Percentiles rank a stretch among this genome's conserved stretches.
Conservation (phyloP, 208 protist genomes). For the Leishmania mexicana region DNA sequence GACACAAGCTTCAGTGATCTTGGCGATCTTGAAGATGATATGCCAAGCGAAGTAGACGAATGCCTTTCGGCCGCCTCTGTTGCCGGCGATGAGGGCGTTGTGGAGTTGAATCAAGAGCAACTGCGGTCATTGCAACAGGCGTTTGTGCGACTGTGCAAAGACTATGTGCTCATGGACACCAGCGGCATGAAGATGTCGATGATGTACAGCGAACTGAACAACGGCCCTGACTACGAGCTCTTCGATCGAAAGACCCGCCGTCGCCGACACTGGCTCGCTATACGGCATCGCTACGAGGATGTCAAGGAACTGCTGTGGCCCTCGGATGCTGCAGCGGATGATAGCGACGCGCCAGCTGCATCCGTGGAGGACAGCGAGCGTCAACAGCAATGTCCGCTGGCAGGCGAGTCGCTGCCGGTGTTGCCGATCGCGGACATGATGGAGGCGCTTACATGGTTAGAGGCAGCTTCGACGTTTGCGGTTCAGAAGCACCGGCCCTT, state of each 20-base stretch:
- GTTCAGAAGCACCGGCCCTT: conserved; percentile 68
- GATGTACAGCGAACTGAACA: conserved; percentile 76
- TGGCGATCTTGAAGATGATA: conserved; percentile 79
- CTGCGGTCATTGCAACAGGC: conserved; percentile 38
- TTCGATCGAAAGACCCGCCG: conserved; percentile 80
- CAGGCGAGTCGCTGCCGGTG: neutral
- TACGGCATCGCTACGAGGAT: conserved; percentile 78
- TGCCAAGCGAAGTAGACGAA: conserved; percentile 81
- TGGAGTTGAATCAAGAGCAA: conserved; percentile 25
- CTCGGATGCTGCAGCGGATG: conserved; percentile 6
- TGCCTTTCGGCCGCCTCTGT: conserved; percentile 25
- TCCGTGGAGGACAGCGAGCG: neutral
- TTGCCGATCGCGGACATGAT: conserved; percentile 56
- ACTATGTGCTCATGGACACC: conserved; percentile 89
- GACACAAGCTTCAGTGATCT: conserved; percentile 84
- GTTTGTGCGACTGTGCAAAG: conserved; percentile 69
- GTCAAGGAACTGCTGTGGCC: conserved; percentile 82
- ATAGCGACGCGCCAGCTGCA: neutral
- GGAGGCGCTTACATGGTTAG: conserved; percentile 72
- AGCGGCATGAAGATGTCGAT: conserved; percentile 79
- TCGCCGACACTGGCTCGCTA: conserved; percentile 76
- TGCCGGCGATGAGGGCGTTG: conserved; percentile 6
- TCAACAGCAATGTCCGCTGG: neutral
- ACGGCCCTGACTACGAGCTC: conserved; percentile 83
- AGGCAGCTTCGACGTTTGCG: conserved; percentile 84